Evolutionary conservation across 352 stramenopile species (phyloP), one percentile per base, ranked within the genome.

Genomic region (Phytopythium vexans): DNA sequence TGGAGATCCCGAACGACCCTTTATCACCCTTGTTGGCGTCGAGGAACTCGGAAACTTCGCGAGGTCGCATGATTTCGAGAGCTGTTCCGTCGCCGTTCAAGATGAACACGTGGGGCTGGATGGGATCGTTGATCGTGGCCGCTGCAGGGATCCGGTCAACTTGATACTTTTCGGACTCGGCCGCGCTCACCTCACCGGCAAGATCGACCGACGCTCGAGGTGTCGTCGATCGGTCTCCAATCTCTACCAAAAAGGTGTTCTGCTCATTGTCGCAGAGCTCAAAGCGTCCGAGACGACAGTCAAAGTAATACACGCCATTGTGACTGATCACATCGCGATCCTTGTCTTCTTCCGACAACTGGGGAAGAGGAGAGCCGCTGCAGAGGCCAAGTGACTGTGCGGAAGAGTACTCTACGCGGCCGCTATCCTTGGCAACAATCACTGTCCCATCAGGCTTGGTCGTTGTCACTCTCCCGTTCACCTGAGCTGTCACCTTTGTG

Each of bases 241-340:
- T 53, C 10, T 78, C 54, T 31, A 86, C 65, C 0, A 56, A 38
- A 53, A 91, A 90, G 41, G 77, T 58, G 44, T 93, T 93, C 31
- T 90, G 72, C 53, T 90, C 83, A 21, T 71, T 65, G 58, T 93
- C 83, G 35, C 74, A 81, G 32, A 89, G 60, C n/a, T 73, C 60
- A 15, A 93, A 79, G 8, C 36, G 49, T 1, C 79, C 79, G 7
- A 57, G 53, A 6, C 52, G 58, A 11, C 72, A 87, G 57, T 90
- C 79, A 41, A 92, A 91, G 60, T 88, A 91, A 62, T 89, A 93
- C 2, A 88, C 69, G 11, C 74, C 66, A 42, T 75, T 88, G 54
- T 88, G 63, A 43, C 35, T 85, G 34, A 77, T 78, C 32, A 77
- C 64, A 43, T 89, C 66, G 36, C 70, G 60, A 48, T 89, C 78